Conservation (phyloP, 108 stramenopile genomes). For the Cyclotella atomus region DNA sequence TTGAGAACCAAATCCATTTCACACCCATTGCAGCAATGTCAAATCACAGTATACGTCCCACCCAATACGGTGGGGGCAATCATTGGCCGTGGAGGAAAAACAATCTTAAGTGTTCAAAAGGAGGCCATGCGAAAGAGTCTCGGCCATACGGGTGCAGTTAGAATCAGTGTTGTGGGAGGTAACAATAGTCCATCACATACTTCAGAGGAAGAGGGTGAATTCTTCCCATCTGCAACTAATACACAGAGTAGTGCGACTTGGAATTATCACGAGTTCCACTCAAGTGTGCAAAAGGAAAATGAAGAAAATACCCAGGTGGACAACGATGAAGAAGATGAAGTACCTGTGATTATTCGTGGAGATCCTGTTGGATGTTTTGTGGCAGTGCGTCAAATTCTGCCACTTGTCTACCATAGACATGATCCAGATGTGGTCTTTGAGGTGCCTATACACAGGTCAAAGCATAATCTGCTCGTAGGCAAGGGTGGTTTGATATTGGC, state of each 20-base stretch:
- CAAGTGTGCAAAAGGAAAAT: constrained; percentile 3
- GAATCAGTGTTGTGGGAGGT: constrained; percentile 57
- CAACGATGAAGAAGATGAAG: constrained; percentile 55
- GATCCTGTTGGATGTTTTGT: constrained; percentile 61
- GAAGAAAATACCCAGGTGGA: neutral
- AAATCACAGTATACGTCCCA: constrained; percentile 78
- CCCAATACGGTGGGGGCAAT: constrained; percentile 74
- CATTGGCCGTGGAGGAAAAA: constrained; percentile 75
- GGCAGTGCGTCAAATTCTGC: constrained; percentile 43
- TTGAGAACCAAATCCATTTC: constrained; percentile 38
- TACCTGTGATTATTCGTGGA: constrained; percentile 74
- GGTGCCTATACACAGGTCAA: constrained; percentile 52
- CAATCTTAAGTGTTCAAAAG: constrained; percentile 68
- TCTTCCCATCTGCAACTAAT: neutral
- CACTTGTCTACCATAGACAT: constrained; percentile 28
- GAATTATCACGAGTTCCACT: constrained; percentile 36
- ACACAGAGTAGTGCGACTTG: neutral
- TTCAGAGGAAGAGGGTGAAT: neutral
- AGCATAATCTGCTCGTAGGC: constrained; percentile 71
- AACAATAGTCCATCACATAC: neutral
- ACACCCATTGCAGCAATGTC: constrained; percentile 44
- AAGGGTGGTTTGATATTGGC: constrained; percentile 61
- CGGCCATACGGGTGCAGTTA: constrained; percentile 37
- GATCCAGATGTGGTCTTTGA: constrained; percentile 53
- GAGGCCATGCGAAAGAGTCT: constrained; percentile 53